A percentile compares a stretch with the other conserved stretches of the same genome.
Conservation (phyloP, 2,329 filamentous ascomycete genomes). For the Pseudogymnoascus sp. region DNA sequence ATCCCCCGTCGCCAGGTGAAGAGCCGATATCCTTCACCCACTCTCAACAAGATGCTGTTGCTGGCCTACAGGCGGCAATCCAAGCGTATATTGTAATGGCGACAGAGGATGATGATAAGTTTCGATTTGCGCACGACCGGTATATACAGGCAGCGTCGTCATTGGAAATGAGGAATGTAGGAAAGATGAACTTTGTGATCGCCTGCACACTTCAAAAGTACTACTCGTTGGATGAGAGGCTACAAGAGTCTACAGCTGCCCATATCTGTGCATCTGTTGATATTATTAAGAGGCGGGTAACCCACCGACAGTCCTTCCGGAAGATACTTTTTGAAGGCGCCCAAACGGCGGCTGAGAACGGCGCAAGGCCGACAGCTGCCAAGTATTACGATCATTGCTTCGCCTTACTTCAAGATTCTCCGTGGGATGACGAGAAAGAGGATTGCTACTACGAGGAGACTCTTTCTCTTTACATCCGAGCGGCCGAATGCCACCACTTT, state of each 20-base stretch:
- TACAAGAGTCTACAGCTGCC: constrained; percentile 66
- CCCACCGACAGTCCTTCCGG: constrained; percentile 59
- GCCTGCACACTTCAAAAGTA: constrained; percentile 74
- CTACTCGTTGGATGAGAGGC: constrained; percentile 51
- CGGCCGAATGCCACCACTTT: constrained; percentile 77
- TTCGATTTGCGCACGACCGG: constrained; percentile 82
- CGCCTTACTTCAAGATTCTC: constrained; percentile 67
- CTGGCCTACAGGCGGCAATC: constrained; percentile 75
- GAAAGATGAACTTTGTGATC: constrained; percentile 88
- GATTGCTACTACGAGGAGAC: constrained; percentile 87
- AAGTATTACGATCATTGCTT: constrained; percentile 77
- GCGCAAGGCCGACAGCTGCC: constrained; percentile 72
- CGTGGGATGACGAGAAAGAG: constrained; percentile 63
- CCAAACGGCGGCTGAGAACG: constrained; percentile 70
- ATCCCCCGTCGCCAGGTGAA: constrained; percentile 31
- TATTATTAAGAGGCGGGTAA: constrained; percentile 63
- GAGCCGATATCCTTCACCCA: constrained; percentile 35
- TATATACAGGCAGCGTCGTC: constrained; percentile 70
- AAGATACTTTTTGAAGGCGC: constrained; percentile 70
- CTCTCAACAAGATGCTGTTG: constrained; percentile 62
- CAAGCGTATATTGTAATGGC: constrained; percentile 75
- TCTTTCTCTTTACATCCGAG: constrained; percentile 67
- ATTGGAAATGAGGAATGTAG: constrained; percentile 61
- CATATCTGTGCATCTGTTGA: constrained; percentile 75
- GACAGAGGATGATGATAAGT: constrained; percentile 77